Evolutionary conservation across 805 yeast genomes (phyloP).

Genomic region (Isabelozyma gotoi): DNA sequence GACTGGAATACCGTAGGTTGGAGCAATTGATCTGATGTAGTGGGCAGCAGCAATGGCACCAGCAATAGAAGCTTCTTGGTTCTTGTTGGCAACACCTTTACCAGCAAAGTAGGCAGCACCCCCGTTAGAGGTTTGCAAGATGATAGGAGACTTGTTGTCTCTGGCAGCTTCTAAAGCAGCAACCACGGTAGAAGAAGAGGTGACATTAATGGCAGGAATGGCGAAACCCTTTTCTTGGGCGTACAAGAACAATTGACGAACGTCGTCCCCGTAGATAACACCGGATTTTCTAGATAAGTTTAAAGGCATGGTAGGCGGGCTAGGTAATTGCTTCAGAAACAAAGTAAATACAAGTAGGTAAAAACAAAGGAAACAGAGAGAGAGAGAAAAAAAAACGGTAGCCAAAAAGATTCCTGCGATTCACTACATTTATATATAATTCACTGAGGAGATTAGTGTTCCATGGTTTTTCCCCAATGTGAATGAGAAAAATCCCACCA

Average conservation of each 20-base stretch:
- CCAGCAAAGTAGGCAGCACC: slow-evolving; percentile 99
- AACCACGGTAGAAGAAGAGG: slow-evolving; percentile 91
- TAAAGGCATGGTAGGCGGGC: slow-evolving; percentile 47
- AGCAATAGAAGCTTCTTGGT: slow-evolving; percentile 90
- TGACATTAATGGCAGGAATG: slow-evolving; percentile 97
- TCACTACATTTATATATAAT: background rate
- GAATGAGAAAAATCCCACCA: background rate
- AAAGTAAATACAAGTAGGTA: background rate
- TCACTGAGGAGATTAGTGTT: background rate
- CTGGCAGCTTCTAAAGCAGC: slow-evolving; percentile 51
- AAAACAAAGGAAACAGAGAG: background rate
- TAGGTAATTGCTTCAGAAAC: too few relatives aligned
- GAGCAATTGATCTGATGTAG: slow-evolving; percentile 95
- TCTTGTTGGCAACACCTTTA: slow-evolving; percentile 93
- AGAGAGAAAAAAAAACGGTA: background rate
- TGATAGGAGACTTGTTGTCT: slow-evolving; percentile 77
- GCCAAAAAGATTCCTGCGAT: background rate
- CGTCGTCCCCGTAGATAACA: slow-evolving; percentile 99
- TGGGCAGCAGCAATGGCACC: slow-evolving; percentile 98
- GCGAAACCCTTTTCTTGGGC: slow-evolving; percentile 94
- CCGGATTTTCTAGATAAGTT: slow-evolving; percentile 72
- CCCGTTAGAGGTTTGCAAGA: slow-evolving; percentile 96
- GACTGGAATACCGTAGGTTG: slow-evolving; percentile 95
- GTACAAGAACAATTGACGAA: slow-evolving; percentile 78
- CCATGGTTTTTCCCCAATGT: background rate